Conservation (phyloP, 176 grass and related monocot species). For the Raddia guianensis region DNA sequence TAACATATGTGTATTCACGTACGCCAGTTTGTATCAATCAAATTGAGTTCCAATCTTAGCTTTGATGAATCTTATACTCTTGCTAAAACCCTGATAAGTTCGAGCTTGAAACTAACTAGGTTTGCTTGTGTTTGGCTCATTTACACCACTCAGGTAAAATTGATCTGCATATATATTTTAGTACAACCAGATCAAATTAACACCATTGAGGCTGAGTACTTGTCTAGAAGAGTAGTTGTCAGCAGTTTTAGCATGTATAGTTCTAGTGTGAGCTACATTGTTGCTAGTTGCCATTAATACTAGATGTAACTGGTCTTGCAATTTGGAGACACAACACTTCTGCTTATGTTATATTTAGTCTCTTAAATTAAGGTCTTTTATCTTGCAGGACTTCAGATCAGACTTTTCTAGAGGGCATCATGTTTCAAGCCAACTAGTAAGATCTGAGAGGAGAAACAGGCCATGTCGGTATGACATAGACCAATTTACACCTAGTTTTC, state of each 20-base stretch:
- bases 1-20: neutral
- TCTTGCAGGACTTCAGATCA: conserved; percentile 75
- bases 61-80: neutral
- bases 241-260: conserved; percentile 11
- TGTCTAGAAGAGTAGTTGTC: neutral
- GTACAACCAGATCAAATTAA: conserved; percentile 16
- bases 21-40: neutral
- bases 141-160: neutral
- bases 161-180: conserved; percentile 22
- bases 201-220: neutral
- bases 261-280: conserved; percentile 12
- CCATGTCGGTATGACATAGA: conserved; percentile 79
- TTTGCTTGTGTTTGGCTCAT: neutral
- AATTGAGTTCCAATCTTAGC: neutral
- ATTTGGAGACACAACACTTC: conserved; percentile 23
- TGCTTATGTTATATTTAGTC: conserved; percentile 27
- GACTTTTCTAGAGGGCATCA: conserved; percentile 82
- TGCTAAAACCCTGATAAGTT: neutral
- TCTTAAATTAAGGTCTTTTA: conserved; percentile 29
- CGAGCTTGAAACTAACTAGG: neutral
- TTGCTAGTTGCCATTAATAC: conserved; percentile 13
- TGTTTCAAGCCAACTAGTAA: conserved; percentile 77
- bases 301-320: conserved; percentile 23
- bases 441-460: conserved; percentile 66
- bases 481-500: conserved; percentile 58